phyloP scores from a whole-genome alignment of 306 rosid species.

The Hippophae tibetana region DNA sequence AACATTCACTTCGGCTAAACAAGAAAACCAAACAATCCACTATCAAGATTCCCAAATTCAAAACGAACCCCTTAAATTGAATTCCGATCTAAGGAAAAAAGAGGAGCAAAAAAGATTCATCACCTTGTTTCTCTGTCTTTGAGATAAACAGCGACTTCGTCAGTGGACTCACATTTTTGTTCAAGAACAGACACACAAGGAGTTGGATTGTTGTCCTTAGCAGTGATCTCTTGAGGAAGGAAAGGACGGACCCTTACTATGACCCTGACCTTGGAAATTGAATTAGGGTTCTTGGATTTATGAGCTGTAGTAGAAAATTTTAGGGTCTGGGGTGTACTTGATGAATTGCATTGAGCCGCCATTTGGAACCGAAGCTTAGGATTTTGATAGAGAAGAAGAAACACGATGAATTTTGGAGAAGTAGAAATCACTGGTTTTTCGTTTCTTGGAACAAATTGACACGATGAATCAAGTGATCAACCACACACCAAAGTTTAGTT shows the following conservation, averaged over 20 bases:
- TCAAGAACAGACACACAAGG: slow-evolving; percentile 52
- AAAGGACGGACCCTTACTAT: slow-evolving; percentile 81
- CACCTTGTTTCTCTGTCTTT: slow-evolving; percentile 76
- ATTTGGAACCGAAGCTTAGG: slow-evolving; percentile 12
- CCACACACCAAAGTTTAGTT: background rate
- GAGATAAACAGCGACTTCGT: slow-evolving; percentile 57
- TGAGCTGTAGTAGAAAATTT: slow-evolving; percentile 28
- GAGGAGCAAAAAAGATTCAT: background rate
- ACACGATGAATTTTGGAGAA: background rate
- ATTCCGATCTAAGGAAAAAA: background rate
- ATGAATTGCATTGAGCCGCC: slow-evolving; percentile 12
- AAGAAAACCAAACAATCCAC: slow-evolving; percentile 1
- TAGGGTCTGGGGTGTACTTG: slow-evolving; percentile 10
- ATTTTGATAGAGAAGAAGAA: slow-evolving; percentile 7
- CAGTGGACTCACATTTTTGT: slow-evolving; percentile 19
- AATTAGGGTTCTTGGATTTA: slow-evolving; percentile 14
- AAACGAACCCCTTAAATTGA: background rate
- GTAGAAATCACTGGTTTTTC: background rate
- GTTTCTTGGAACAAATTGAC: background rate
- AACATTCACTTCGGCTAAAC: slow-evolving; percentile 74
- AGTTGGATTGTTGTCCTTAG: slow-evolving; percentile 15
- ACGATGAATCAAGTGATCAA: background rate
- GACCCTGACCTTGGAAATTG: slow-evolving; percentile 64
- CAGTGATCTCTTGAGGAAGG: slow-evolving; percentile 42
- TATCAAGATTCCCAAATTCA: background rate